A percentile compares a stretch with the other conserved stretches of the same genome.
Conservation (phyloP, 768 basidiomycete genomes). For the Rhizopogon sp. region DNA sequence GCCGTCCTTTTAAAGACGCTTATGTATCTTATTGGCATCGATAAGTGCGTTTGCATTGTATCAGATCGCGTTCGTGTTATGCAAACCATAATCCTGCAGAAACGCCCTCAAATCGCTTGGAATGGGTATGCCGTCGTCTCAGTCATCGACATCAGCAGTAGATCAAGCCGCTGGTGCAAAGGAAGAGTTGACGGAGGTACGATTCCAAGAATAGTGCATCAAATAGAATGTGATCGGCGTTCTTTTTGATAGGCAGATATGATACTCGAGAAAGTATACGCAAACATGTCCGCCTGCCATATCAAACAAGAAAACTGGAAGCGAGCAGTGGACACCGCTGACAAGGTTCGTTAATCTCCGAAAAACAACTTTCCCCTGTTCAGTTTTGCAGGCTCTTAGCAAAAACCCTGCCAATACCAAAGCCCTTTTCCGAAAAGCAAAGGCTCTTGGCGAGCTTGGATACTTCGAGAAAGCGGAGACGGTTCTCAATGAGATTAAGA, state of each 20-base stretch:
- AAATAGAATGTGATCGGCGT: not conserved
- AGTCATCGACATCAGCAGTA: conserved; percentile 12
- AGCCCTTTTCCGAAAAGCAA: conserved; percentile 76
- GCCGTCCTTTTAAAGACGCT: conserved; percentile 43
- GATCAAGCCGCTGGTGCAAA: conserved; percentile 27
- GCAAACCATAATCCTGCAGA: conserved; percentile 25
- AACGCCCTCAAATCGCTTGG: conserved; percentile 53
- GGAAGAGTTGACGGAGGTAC: conserved; percentile 65
- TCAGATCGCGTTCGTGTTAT: not conserved
- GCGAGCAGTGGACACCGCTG: conserved; percentile 73
- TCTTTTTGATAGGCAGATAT: conserved; percentile 52
- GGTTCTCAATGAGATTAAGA: conserved; percentile 59
- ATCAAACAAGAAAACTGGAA: conserved; percentile 78
- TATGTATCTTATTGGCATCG: conserved; percentile 69
- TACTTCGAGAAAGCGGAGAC: conserved; percentile 70
- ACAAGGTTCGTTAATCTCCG: conserved; percentile 45
- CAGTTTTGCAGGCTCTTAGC: conserved; percentile 50
- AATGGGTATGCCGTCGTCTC: conserved; percentile 15
- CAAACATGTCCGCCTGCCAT: conserved; percentile 83
- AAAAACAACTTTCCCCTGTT: not conserved
- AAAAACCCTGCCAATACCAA: conserved; percentile 77
- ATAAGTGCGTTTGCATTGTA: conserved; percentile 51
- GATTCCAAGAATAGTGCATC: conserved; percentile 3
- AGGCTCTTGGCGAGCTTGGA: conserved; percentile 72
- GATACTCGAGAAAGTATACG: conserved; percentile 75